These are phyloP conservation scores for Scytalidium lignicola DNA, from an alignment of 2,329 filamentous ascomycete genomes.

Conservation along the genomic window DNA sequence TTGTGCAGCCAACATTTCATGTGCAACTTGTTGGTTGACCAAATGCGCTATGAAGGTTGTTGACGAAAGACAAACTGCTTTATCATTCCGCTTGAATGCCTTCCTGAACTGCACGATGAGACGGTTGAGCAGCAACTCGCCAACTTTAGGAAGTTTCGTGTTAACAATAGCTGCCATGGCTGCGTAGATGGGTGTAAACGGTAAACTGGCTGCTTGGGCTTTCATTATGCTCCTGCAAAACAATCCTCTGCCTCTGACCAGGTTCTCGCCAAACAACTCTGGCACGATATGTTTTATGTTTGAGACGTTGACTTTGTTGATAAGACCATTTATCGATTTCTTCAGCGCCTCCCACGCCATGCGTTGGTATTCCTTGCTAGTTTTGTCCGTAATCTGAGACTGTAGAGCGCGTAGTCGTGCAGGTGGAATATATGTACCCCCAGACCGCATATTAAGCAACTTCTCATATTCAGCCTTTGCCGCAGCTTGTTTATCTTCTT, in stretches of 20 bases:
- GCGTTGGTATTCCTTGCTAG: slow-evolving; percentile 93
- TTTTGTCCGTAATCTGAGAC: slow-evolving; percentile 94
- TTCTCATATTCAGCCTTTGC: slow-evolving; percentile 93
- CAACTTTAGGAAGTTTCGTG: slow-evolving; percentile 91
- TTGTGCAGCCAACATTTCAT: slow-evolving; percentile 90
- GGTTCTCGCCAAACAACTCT: slow-evolving; percentile 90
- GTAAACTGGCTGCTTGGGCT: slow-evolving; percentile 90
- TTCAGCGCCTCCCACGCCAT: slow-evolving; percentile 99
- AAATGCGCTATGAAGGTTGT: slow-evolving; percentile 94
- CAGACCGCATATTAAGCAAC: slow-evolving; percentile 85
- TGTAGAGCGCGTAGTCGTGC: slow-evolving; percentile 86
- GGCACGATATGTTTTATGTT: slow-evolving; percentile 98
- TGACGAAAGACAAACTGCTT: slow-evolving; percentile 86
- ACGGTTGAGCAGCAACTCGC: slow-evolving; percentile 80
- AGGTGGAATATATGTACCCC: slow-evolving; percentile 94
- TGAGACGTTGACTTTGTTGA: slow-evolving; percentile 98
- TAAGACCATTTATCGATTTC: slow-evolving; percentile 96
- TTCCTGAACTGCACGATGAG: slow-evolving; percentile 92
- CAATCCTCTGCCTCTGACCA: slow-evolving; percentile 83
- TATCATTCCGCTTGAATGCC: slow-evolving; percentile 93
- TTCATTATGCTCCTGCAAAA: slow-evolving; percentile 98
- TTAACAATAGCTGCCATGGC: slow-evolving; percentile 96
- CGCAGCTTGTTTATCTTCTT: slow-evolving; percentile 80
- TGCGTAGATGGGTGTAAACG: slow-evolving; percentile 94
- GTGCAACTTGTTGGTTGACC: slow-evolving; percentile 91